Evolutionary conservation across 2,329 filamentous ascomycete genomes (phyloP).

Genomic region (Xylaria digitata): DNA sequence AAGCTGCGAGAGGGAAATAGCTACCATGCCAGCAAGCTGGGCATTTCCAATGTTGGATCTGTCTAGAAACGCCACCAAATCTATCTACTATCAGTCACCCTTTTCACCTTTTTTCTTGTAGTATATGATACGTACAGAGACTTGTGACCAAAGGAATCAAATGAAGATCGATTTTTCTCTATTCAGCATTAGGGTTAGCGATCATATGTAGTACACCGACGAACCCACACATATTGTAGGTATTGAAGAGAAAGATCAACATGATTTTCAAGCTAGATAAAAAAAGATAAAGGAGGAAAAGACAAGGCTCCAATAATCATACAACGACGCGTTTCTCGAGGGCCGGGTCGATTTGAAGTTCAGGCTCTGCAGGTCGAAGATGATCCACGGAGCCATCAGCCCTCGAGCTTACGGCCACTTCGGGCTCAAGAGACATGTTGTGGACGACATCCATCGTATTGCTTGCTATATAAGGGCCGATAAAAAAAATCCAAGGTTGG

Average conservation of each 20-base stretch:
- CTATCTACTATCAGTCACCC: slow-evolving; percentile 36
- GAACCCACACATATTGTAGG: neutral
- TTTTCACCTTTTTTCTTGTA: neutral
- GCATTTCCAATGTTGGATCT: slow-evolving; percentile 57
- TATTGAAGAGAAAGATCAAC: neutral
- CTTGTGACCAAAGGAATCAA: slow-evolving; percentile 34
- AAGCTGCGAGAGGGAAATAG: slow-evolving; percentile 4
- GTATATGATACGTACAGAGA: slow-evolving; percentile 33
- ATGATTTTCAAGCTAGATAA: too few species aligned
- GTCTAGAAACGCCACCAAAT: slow-evolving; percentile 54
- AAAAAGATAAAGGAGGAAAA: neutral
- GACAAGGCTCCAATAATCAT: slow-evolving; percentile 1
- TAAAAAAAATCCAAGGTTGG: neutral
- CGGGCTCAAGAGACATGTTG: slow-evolving; percentile 10
- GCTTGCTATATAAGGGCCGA: neutral
- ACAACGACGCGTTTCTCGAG: slow-evolving; percentile 35
- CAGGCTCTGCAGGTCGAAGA: slow-evolving; percentile 11
- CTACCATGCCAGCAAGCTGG: slow-evolving; percentile 52
- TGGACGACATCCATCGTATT: slow-evolving; percentile 13
- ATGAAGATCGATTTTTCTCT: slow-evolving; percentile 37
- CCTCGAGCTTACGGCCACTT: slow-evolving; percentile 1
- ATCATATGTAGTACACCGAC: neutral
- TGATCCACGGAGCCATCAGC: slow-evolving; percentile 14
- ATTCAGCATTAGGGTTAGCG: neutral
- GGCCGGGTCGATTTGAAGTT: slow-evolving; percentile 28